These are phyloP conservation scores for Pisolithus thermaeus DNA, from an alignment of 1,284 basidiomycete species.

Conservation along the genomic window DNA sequence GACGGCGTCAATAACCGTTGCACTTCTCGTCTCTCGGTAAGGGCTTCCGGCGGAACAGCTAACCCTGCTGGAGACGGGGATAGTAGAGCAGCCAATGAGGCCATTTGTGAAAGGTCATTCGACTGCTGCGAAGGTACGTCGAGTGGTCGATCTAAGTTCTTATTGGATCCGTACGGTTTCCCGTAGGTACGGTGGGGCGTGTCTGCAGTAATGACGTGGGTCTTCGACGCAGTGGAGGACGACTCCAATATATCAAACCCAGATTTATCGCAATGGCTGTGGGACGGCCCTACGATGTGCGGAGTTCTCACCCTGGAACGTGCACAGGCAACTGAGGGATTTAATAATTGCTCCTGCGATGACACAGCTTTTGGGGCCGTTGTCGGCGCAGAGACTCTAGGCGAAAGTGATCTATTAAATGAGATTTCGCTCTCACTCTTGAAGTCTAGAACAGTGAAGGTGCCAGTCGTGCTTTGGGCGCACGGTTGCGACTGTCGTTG, in stretches of 20 bases:
- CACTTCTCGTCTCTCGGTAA: background rate
- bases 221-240: background rate
- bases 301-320: background rate
- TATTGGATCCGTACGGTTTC: background rate
- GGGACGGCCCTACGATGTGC: background rate
- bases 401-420: background rate
- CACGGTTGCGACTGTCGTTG: background rate
- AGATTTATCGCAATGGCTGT: background rate
- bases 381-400: background rate
- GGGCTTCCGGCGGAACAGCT: background rate
- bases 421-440: background rate
- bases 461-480: constrained; percentile 5
- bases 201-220: background rate
- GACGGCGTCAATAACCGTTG: background rate
- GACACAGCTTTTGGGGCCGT: constrained; percentile 3
- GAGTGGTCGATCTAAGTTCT: background rate
- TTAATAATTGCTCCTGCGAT: background rate
- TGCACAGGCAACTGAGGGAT: background rate
- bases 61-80: constrained; percentile 2
- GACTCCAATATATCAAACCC: background rate
- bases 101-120: background rate
- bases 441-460: constrained; percentile 8
- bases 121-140: background rate
- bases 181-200: background rate
- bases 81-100: background rate